Conservation (phyloP, 345 rosid genomes). For the Eucalyptus cloeziana region DNA sequence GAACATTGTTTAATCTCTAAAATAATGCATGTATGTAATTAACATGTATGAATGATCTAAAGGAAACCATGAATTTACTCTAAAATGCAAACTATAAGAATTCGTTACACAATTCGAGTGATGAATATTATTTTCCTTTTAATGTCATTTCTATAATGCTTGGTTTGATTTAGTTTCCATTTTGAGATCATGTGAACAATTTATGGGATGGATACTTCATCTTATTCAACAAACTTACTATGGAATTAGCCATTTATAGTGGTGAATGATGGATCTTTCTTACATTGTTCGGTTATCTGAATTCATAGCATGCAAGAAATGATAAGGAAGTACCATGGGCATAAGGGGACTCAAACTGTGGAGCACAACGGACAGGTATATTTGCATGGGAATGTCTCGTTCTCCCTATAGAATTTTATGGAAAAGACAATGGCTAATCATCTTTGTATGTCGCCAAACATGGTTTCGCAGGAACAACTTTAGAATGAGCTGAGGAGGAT, state of each 20-base stretch:
- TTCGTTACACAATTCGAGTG: background rate
- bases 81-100: too few species aligned
- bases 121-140: background rate
- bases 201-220: background rate
- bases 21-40: too few species aligned
- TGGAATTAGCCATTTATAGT: background rate
- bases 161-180: background rate
- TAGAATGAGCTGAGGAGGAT: slow-evolving; percentile 4
- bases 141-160: background rate
- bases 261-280: background rate
- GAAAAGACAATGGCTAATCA: background rate
- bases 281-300: background rate
- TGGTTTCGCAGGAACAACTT: slow-evolving; percentile 1
- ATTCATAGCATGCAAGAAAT: slow-evolving; percentile 9
- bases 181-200: background rate
- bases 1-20: too few species aligned
- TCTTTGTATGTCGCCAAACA: background rate
- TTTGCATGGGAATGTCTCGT: background rate
- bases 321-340: slow-evolving; percentile 2
- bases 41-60: too few species aligned
- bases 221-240: background rate
- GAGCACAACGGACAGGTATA: slow-evolving; percentile 1
- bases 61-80: too few species aligned
- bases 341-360: slow-evolving; percentile 3
- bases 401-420: background rate